These are phyloP conservation scores for Polygonum maritimum DNA, from an alignment of 148 eudicot genomes.

Conservation along the genomic window DNA sequence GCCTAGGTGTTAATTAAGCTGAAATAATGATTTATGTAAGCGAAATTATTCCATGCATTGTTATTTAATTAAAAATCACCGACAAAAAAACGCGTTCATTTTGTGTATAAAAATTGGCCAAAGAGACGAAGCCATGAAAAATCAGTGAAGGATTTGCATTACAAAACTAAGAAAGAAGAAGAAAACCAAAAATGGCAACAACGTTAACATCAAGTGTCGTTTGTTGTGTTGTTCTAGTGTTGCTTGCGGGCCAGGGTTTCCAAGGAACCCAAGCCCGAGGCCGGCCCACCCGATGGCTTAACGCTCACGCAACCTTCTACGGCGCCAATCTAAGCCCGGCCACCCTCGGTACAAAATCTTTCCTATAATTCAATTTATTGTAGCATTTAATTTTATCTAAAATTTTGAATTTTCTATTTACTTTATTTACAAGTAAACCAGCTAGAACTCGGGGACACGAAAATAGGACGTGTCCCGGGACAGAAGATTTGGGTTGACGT, in stretches of 20 bases:
- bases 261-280: neutral
- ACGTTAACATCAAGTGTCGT: neutral
- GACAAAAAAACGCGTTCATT: neutral
- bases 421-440: no score
- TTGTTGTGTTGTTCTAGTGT: neutral
- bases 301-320: conserved; percentile 73
- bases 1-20: no score
- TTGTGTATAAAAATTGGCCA: neutral
- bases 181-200: neutral
- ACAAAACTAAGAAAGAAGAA: neutral
- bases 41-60: no score
- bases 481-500: no score
- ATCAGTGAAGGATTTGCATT: neutral
- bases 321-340: conserved; percentile 55
- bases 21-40: no score
- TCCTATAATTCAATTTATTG: neutral
- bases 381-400: no score
- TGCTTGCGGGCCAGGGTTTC: conserved; percentile 15
- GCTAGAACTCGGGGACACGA: no score
- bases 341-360: conserved; percentile 45
- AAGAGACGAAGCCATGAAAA: neutral
- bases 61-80: neutral
- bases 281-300: conserved; percentile 29
- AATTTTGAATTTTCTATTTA: no score
- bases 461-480: no score